Evolutionary conservation across 306 rosid genomes (phyloP), one percentile per base, ranked within the genome.

Genomic region (Citrullus mucosospermus): DNA sequence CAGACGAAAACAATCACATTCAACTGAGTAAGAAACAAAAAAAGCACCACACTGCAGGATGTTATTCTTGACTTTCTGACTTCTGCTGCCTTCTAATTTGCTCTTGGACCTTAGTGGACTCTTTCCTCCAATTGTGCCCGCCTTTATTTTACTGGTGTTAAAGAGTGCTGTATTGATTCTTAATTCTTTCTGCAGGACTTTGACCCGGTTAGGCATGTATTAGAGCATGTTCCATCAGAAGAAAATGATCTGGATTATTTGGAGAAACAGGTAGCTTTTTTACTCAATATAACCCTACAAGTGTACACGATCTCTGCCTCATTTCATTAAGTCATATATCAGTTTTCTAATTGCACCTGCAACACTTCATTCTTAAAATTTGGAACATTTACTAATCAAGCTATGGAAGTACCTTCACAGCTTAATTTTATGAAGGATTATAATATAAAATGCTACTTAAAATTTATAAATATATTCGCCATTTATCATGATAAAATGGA

Each of bases 201-300:
- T 55, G 98, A 96, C 86, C 97, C 99, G 46, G 86, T 96, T 62
- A 85, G 86, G 82, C 91, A 92, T 88, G 83, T 96, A 76, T 71
- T 96, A 84, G 93, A 96, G 87, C 92, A 84, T 62, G 79, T 86
- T 83, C 91, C 97, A 58, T 81, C 87, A 32, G 98, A 90, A 63
- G 98, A 90, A 73, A 84, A 78, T 77, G 98, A 92, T 78, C 87
- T 91, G 73, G 82, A 85, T 38, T 82, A 90, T 86, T 88, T 96
- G 82, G 99, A 96, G 91, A 89, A 86, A 83, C 96, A 91, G 96
- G 99, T 96, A 78, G 34, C 39, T 54, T 80, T 81, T 78, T 58
- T 82, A 78, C 74, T 81, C 78, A 58, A 63, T 74, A 32, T 75
- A 69, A 65, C 39, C 76, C 73, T 61, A 17, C 43, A 34, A 50